Base-by-base conservation (phyloP, 352 stramenopile species). In the Phytopythium chamaehyphon region DNA sequence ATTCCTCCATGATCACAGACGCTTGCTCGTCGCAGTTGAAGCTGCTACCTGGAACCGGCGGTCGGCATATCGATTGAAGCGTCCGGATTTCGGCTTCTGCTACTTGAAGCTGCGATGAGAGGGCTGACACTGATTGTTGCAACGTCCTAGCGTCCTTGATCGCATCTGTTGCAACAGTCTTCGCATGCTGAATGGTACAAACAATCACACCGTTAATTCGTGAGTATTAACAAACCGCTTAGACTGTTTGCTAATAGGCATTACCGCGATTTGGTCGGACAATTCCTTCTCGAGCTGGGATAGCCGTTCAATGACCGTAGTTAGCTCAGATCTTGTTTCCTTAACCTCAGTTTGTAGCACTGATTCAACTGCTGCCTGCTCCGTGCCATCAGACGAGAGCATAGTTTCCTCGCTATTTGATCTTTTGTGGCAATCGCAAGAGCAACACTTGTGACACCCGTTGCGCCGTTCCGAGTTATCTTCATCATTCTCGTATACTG, bases 11-110 rank as follows among this genome's bases (percentile, higher is more conserved):
- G 5, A 48, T 19, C 10, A 33, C 18, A 15, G 24, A 16, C 18
- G 26, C 9, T 14, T 28, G 55, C 14, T 45, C 45, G n/a, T 35
- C 52, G 16, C 15, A 7, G 28, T 51, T 66, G 14, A 37, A 54
- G 15, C 35, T 42, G 19, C 18, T 46, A 8, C 6, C 37, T 9
- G 28, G 22, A 19, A 53, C 47, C 31, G 55, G 44, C 2, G 59
- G 33, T 38, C 71, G 71, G 23, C 60, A 58, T 26, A 74, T 40
- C 43, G 43, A 36, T 24, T 78, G 69, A 21, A 83, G 54, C 23
- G 76, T 64, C 54, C 69, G 63, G 14, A 86, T 48, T 19, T 79
- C 52, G 31, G 65, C 69, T 44, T 86, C 71, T 10, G 73, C 47
- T 40, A 64, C 64, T 44, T 68, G 48, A 12, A 86, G 57, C 40